A percentile compares a stretch with the other conserved stretches of the same genome.
These are phyloP conservation scores for Corchorus olitorius DNA, from an alignment of 345 rosid species.

Conservation along the genomic window DNA sequence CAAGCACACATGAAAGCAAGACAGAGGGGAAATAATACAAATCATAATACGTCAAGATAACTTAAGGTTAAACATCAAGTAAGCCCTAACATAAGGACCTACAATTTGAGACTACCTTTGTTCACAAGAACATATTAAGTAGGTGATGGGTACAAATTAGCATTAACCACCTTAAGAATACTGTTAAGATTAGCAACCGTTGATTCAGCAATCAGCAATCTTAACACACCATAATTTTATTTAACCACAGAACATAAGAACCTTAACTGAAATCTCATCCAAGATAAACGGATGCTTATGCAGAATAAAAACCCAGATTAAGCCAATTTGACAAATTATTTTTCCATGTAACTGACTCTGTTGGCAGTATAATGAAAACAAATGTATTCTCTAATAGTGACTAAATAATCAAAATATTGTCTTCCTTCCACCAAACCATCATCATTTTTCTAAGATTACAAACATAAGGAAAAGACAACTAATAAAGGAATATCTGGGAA, in stretches of 20 bases:
- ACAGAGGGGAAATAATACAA: neutral
- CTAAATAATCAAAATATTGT: neutral
- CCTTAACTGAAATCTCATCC: neutral
- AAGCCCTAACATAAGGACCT: neutral
- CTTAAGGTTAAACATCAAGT: neutral
- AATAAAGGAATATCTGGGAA: too few relatives aligned
- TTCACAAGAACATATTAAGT: neutral
- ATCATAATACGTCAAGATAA: too few relatives aligned
- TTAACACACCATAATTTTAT: neutral
- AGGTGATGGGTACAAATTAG: too few relatives aligned
- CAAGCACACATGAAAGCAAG: neutral
- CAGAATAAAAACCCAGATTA: neutral
- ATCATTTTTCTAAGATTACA: neutral
- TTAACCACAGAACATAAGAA: neutral
- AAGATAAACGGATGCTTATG: neutral
- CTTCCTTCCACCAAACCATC: neutral
- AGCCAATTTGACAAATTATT: neutral
- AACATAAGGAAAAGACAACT: too few relatives aligned
- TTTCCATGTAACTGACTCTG: neutral
- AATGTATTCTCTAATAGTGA: neutral
- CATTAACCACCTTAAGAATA: neutral
- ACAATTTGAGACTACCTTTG: neutral
- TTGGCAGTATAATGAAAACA: neutral
- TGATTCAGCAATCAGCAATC: neutral
- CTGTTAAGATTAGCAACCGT: neutral